Evolutionary conservation across 2,329 filamentous ascomycete genomes (phyloP), one percentile per base, ranked within the genome.

Genomic region (Verticillium alfalfae): DNA sequence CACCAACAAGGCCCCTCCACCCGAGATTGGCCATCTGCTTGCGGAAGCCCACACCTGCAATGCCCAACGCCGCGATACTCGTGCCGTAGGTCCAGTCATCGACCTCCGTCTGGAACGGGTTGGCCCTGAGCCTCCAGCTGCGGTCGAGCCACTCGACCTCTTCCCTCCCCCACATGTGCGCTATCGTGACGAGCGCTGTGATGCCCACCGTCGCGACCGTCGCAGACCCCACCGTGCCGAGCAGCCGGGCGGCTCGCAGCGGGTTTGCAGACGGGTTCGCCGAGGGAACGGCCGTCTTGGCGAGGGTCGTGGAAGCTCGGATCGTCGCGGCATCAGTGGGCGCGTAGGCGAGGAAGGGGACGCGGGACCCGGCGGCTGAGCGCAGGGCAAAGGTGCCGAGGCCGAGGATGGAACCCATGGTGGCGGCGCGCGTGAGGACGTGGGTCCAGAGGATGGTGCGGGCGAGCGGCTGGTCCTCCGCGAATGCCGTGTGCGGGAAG

Each of bases 71-170:
- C 8, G 73, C 69, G 41, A 67, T 38, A 0, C 67, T 69, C 3
- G 65, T 73, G 0, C 70, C 74, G 18, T 80, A 75, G 22, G 79
- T 81, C 78, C 79, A 86, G 67, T 84, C 83, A 68, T 88, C 86
- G 57, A 77, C 79, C 66, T 83, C 77, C 0, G 83, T 68, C 75
- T 90, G 86, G 0, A 83, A 80, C 49, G 73, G 70, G 65, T 84
- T 88, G 72, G 83, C 83, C 54, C 87, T 66, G 58, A 90, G 68
- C 36, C 87, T 75, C 85, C 86, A 89, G 61, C 81, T 80, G 18
- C 87, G 77, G 69, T 89, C 86, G 67, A 82, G 73, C 86, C 86
- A 89, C 71, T 89, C 86, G 37, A 89, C 84, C 49, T 81, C 76
- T 66, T 85, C 79, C 16, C 78, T 76, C 0, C 82, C 84, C 60